Base-by-base conservation (phyloP, 2,329 filamentous ascomycete genomes). In the Dactylonectria macrodidyma region DNA sequence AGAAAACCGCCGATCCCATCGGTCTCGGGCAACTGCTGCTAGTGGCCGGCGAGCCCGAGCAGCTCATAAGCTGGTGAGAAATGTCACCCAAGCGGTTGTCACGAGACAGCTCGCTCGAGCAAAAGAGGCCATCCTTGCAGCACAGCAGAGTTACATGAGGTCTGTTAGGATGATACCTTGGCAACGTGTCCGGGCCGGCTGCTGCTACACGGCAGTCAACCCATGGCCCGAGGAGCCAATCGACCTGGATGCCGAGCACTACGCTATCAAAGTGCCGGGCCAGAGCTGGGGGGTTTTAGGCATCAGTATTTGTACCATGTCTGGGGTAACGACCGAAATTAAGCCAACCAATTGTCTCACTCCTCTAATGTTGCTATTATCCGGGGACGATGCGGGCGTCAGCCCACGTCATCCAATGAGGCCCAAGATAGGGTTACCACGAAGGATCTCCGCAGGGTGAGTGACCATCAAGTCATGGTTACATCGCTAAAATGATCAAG, bases 61-160 rank as follows among this genome's bases (percentile, higher is more conserved):
- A 44, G 44, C 46, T 24, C 36, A 64, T 52, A 59, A 58, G 54
- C 54, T 60, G 61, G 51, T 64, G 52, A 59, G 30, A 52, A 59
- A 64, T 64, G 47, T 52, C 61, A 64, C 61, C 61, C 61, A 52
- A 58, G 34, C 19, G 2, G 19, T n/a, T 38, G 47, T 64, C 61
- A 64, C 44, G 54, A n/a, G 60, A 14, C 52, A 56, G 34, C 24
- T 34, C 12, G 10, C 34, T 26, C 26, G 22, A 60, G 47, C 22
- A 36, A 62, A 6, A 51, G 9, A 14, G 22, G 22, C 3, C 14
- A n/a, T 7, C 41, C 41, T 33, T 12, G 34, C 52, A 22, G 24
- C 57, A 63, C 60, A 10, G 16, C 2, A 1, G 41, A 16, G 33
- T 19, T 63, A 63, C 60, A 22, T 51, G 2, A 8, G 22, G 1